Percentiles rank a stretch among this genome's conserved stretches.
These are phyloP conservation scores for Thraustochytrium sp. DNA, from an alignment of 352 stramenopile genomes.

Conservation along the genomic window DNA sequence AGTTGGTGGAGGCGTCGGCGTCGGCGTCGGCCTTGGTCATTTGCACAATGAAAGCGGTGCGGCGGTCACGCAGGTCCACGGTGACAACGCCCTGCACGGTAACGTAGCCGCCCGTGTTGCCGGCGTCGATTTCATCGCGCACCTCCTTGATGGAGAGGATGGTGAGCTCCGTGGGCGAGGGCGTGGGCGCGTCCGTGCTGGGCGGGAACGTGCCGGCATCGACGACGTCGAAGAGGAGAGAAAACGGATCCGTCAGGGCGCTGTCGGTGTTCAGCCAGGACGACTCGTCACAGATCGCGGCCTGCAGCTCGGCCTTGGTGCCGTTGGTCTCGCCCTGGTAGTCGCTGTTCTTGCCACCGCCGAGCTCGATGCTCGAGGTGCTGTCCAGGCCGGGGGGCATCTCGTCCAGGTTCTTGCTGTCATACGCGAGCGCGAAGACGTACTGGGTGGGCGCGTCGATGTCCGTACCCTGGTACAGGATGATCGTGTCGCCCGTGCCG, in stretches of 20 bases:
- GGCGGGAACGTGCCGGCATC: background rate
- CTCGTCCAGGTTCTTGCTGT: too few relatives aligned
- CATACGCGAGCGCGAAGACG: background rate
- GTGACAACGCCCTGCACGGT: conserved; percentile 21
- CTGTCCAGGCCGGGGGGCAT: too few relatives aligned
- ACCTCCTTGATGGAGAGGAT: background rate
- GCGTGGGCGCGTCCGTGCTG: background rate
- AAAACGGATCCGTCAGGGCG: too few relatives aligned
- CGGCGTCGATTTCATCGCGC: background rate
- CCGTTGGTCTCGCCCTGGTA: background rate
- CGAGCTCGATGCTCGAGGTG: background rate
- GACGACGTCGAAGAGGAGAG: too few relatives aligned
- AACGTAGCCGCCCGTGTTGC: background rate
- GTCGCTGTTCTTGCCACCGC: background rate
- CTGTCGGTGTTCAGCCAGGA: too few relatives aligned
- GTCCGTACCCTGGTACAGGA: background rate
- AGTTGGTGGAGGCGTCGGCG: background rate
- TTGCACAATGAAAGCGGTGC: conserved; percentile 27
- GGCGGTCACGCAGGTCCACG: background rate
- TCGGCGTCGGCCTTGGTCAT: conserved; percentile 11
- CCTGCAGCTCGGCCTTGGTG: background rate
- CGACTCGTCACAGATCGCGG: background rate
- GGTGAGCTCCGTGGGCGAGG: background rate
- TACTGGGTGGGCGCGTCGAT: background rate
- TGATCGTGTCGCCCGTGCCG: background rate